phyloP scores from a whole-genome alignment of 192 early-diverging fungal species.

The Coemansia sp. region DNA sequence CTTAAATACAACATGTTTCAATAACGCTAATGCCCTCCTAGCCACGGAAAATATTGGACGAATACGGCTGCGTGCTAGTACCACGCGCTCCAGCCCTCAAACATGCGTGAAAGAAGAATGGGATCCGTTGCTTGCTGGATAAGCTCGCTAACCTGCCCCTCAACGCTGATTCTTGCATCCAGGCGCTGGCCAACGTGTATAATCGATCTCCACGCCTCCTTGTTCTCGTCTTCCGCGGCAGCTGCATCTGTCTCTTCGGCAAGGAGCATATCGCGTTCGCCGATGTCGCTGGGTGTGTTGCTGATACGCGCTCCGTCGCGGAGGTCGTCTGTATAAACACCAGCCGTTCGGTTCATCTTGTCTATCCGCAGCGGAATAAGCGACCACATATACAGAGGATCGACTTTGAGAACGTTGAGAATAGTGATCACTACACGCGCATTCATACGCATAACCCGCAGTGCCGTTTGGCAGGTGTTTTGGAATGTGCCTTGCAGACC shows the following conservation, averaged over 20 bases:
- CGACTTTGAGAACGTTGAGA: conserved; percentile 92
- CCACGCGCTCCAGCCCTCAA: conserved; percentile 56
- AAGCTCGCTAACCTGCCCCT: conserved; percentile 74
- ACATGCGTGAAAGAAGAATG: conserved; percentile 62
- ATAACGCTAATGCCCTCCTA: not conserved
- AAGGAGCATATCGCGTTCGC: conserved; percentile 3
- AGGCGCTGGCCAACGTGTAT: conserved; percentile 65
- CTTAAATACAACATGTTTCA: not conserved
- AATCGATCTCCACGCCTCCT: conserved; percentile 69
- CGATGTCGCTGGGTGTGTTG: conserved; percentile 6
- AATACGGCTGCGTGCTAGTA: conserved; percentile 11
- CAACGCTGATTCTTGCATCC: conserved; percentile 58
- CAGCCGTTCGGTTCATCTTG: conserved; percentile 45
- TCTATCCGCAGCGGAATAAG: conserved; percentile 44
- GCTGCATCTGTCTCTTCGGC: conserved; percentile 10
- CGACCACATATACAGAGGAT: conserved; percentile 81
- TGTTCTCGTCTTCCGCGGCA: conserved; percentile 52
- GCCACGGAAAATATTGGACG: too few species aligned
- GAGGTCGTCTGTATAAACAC: conserved; percentile 21
- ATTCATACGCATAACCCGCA: conserved; percentile 77
- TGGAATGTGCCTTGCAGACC: conserved; percentile 80
- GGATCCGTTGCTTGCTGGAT: conserved; percentile 66
- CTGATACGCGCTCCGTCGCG: conserved; percentile 2
- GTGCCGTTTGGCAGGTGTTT: conserved; percentile 72
- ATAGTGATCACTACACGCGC: conserved; percentile 80